Evolutionary conservation across 2,329 filamentous ascomycete species (phyloP).

Genomic region (Dactylellina parvicollis): DNA sequence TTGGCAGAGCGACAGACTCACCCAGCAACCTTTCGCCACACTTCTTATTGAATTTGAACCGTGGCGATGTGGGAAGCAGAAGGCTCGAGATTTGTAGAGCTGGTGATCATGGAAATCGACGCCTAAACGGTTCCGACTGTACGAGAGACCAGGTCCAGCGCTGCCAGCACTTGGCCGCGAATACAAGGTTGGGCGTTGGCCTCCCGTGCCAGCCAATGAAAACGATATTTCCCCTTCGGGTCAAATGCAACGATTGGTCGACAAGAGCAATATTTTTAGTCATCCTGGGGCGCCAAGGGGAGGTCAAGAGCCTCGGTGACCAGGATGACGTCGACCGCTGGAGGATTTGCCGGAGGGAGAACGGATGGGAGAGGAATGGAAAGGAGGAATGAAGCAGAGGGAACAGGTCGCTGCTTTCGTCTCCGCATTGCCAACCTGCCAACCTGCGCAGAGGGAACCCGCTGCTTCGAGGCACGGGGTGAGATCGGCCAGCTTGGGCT

Average conservation of each 20-base stretch:
- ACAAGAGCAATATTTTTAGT: constrained; percentile 39
- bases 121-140: neutral
- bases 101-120: constrained; percentile 12
- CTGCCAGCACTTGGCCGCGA: too few species aligned
- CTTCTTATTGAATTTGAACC: too few species aligned
- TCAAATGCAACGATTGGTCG: constrained; percentile 13
- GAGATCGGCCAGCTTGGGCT: too few species aligned
- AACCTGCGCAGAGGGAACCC: too few species aligned
- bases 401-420: too few species aligned
- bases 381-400: too few species aligned
- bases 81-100: neutral
- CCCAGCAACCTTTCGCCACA: too few species aligned
- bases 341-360: neutral
- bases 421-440: too few species aligned
- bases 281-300: constrained; percentile 33
- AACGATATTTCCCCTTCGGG: constrained; percentile 2
- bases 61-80: neutral
- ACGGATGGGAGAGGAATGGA: neutral
- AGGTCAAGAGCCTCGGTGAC: constrained; percentile 25
- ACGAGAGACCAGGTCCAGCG: too few species aligned
- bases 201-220: constrained; percentile 2
- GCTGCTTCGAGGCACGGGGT: too few species aligned
- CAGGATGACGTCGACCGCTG: constrained; percentile 39
- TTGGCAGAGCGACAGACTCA: too few species aligned
- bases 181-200: too few species aligned